phyloP scores from a whole-genome alignment of 2,329 filamentous ascomycete species.

The Mycocentrospora acerina region DNA sequence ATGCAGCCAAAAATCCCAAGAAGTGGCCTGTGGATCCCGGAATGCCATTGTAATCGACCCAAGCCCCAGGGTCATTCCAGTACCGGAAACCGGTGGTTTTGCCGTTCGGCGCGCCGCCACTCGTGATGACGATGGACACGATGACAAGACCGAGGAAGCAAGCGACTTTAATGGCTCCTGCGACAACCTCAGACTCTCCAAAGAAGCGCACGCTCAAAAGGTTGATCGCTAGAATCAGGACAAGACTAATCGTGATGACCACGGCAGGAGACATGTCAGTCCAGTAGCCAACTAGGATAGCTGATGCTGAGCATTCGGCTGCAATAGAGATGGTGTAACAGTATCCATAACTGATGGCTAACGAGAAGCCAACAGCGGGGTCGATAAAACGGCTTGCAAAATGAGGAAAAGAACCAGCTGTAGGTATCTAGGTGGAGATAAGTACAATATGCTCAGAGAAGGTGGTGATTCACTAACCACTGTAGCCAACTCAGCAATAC shows the following conservation, averaged over 20 bases:
- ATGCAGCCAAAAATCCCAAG: conserved; percentile 56
- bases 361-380: conserved; percentile 60
- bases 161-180: conserved; percentile 43
- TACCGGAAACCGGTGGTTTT: conserved; percentile 65
- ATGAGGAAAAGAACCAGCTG: conserved; percentile 60
- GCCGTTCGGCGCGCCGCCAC: conserved; percentile 54
- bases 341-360: conserved; percentile 47
- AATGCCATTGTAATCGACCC: conserved; percentile 64
- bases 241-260: conserved; percentile 57
- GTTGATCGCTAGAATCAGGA: conserved; percentile 54
- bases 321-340: conserved; percentile 51
- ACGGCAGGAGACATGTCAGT: conserved; percentile 55
- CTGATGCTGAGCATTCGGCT: conserved; percentile 49
- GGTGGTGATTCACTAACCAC: conserved; percentile 8
- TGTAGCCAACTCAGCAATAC: conserved; percentile 61
- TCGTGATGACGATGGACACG: conserved; percentile 23
- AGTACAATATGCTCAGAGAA: background rate
- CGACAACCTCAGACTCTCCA: conserved; percentile 51
- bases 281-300: conserved; percentile 40
- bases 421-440: conserved; percentile 12
- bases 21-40: conserved; percentile 53
- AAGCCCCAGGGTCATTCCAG: conserved; percentile 66
- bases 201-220: conserved; percentile 54
- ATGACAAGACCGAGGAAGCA: conserved; percentile 38
- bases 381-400: conserved; percentile 64